These are phyloP conservation scores for Rhynchosporium agropyri DNA, from an alignment of 2,329 filamentous ascomycete species.

Conservation along the genomic window DNA sequence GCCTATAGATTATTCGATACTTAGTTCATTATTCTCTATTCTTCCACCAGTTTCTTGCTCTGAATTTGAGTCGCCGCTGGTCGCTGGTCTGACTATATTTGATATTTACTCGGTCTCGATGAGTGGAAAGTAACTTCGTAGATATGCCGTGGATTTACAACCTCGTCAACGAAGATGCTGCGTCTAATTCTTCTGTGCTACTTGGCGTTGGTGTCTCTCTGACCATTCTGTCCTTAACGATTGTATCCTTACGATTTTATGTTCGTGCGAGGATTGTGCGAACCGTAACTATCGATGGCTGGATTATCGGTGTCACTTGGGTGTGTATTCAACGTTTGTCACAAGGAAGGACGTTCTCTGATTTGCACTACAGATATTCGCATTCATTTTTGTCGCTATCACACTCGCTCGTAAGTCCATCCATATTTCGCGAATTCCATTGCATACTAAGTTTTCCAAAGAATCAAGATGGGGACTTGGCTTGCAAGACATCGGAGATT, in stretches of 20 bases:
- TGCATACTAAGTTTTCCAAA: constrained; percentile 26
- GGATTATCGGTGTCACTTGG: constrained; percentile 42
- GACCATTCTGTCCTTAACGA: constrained; percentile 15
- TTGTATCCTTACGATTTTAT: constrained; percentile 19
- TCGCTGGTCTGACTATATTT: not conserved
- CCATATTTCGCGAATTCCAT: not conserved
- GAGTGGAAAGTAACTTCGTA: constrained; percentile 2
- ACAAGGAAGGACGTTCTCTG: not conserved
- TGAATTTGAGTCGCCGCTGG: not conserved
- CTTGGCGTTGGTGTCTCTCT: constrained; percentile 20
- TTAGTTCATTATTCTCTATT: not conserved
- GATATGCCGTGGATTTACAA: constrained; percentile 21
- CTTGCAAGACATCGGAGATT: constrained; percentile 42
- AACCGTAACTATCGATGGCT: constrained; percentile 36
- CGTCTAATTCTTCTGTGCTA: constrained; percentile 14
- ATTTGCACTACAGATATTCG: constrained; percentile 23
- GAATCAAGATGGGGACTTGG: constrained; percentile 51
- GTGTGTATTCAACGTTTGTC: constrained; percentile 25
- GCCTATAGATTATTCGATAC: constrained; percentile 1
- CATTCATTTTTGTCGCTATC: constrained; percentile 44
- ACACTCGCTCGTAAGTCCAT: constrained; percentile 44
- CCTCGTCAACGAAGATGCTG: constrained; percentile 14
- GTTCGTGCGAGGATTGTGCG: constrained; percentile 19
- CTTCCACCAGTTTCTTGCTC: not conserved
- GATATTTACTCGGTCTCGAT: not conserved